A percentile compares a stretch with the other conserved stretches of the same genome.
Conservation (phyloP, 495 filamentous ascomycete species). For the Trichoderma parareesei region DNA sequence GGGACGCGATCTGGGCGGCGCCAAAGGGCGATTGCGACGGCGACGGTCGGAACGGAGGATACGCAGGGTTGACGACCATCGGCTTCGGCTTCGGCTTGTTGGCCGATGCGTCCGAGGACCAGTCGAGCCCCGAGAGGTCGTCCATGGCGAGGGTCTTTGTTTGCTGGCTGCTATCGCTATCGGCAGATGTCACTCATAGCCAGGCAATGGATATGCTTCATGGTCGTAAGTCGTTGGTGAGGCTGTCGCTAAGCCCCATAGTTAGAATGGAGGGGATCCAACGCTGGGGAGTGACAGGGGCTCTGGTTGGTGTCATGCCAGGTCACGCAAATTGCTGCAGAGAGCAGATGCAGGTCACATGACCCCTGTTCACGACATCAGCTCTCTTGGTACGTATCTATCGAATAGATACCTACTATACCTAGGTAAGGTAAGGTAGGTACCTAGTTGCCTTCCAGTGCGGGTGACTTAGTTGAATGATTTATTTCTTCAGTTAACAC, state of each 20-base stretch:
- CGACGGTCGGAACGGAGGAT: constrained; percentile 52
- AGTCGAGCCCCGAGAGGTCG: constrained; percentile 45
- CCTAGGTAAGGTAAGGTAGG: no score
- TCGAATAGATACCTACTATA: no score
- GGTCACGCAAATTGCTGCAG: neutral
- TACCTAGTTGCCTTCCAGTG: no score
- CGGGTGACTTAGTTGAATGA: no score
- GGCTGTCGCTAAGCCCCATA: neutral
- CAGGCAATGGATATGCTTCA: neutral
- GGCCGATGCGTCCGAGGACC: constrained; percentile 33
- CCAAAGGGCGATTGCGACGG: constrained; percentile 50
- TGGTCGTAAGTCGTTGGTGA: constrained; percentile 4
- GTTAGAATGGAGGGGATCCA: neutral
- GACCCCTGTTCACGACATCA: neutral
- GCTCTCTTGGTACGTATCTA: neutral
- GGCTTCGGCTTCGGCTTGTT: constrained; percentile 36
- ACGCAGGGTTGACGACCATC: constrained; percentile 38
- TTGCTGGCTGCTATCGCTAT: neutral
- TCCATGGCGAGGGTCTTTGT: constrained; percentile 34
- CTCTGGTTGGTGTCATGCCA: neutral
- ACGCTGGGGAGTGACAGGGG: neutral
- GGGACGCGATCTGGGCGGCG: constrained; percentile 63
- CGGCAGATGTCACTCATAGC: neutral
- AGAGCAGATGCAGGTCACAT: neutral
- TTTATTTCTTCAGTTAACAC: neutral